These are phyloP conservation scores for Papiliotrema fonsecae DNA, from an alignment of 1,284 basidiomycete genomes.

Conservation along the genomic window DNA sequence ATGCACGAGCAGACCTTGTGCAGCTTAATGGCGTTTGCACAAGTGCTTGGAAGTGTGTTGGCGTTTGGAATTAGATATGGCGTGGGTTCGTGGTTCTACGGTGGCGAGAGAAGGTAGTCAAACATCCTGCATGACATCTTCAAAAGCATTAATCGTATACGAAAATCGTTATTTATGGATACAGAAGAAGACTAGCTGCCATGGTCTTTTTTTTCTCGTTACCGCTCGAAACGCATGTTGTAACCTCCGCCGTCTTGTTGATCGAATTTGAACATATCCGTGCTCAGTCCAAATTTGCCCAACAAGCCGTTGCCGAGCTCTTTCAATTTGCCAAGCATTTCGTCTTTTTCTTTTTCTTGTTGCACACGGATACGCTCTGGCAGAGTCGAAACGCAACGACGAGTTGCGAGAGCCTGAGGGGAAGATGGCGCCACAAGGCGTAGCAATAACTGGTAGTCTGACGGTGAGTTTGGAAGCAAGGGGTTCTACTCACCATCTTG, in stretches of 20 bases:
- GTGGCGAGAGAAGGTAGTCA: conserved; percentile 69
- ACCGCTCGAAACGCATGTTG: conserved; percentile 72
- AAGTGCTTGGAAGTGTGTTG: conserved; percentile 67
- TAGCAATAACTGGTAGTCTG: conserved; percentile 73
- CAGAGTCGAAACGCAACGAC: conserved; percentile 54
- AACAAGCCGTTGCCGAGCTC: conserved; percentile 84
- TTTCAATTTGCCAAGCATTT: conserved; percentile 91
- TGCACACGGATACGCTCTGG: conserved; percentile 62
- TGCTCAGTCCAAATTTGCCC: conserved; percentile 83
- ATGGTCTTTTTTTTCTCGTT: neutral
- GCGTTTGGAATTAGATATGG: conserved; percentile 85
- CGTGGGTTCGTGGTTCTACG: conserved; percentile 77
- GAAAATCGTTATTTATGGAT: neutral
- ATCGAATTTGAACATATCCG: conserved; percentile 91
- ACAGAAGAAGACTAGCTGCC: neutral
- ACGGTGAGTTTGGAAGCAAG: conserved; percentile 5
- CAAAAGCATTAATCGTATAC: neutral
- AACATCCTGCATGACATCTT: conserved; percentile 1
- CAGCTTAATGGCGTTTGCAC: conserved; percentile 63
- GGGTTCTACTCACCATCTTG: conserved; percentile 63
- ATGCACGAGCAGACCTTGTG: conserved; percentile 76
- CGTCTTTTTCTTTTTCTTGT: conserved; percentile 81
- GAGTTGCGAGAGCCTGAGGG: conserved; percentile 53
- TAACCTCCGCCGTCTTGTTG: conserved; percentile 91
- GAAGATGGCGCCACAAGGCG: conserved; percentile 59